phyloP scores from a whole-genome alignment of 2,329 filamentous ascomycete species.

The Aphanoascus verrucosus region DNA sequence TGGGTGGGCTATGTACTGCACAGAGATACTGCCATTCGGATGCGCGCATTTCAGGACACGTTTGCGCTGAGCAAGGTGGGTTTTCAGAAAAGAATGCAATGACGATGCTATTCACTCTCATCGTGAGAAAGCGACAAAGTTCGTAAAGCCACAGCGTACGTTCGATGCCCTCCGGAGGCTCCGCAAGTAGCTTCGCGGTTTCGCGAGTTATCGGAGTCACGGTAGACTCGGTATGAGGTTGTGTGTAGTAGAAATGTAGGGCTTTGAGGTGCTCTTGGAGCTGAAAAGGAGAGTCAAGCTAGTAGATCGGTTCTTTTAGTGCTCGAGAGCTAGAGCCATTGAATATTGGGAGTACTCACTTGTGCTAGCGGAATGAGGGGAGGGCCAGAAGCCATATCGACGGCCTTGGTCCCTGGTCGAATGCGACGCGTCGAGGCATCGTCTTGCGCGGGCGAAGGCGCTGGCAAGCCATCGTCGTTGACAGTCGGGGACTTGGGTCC shows the following conservation, averaged over 20 bases:
- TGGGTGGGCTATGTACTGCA: constrained; percentile 91
- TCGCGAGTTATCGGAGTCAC: constrained; percentile 63
- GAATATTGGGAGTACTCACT: constrained; percentile 38
- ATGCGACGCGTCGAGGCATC: constrained; percentile 72
- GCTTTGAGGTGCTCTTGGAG: constrained; percentile 94
- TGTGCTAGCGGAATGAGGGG: constrained; percentile 76
- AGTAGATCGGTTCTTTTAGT: constrained; percentile 16
- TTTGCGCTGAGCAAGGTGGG: constrained; percentile 76
- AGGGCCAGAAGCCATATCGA: constrained; percentile 84
- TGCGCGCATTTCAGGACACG: constrained; percentile 96
- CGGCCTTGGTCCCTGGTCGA: constrained; percentile 81
- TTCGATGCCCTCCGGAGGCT: constrained; percentile 71
- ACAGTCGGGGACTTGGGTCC: constrained; percentile 64
- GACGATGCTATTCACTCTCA: constrained; percentile 86
- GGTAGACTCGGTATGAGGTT: constrained; percentile 46
- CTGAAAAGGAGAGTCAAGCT: constrained; percentile 96
- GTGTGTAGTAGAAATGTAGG: constrained; percentile 72
- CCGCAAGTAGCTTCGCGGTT: constrained; percentile 64
- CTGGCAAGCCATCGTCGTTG: constrained; percentile 48
- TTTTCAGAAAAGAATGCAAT: constrained; percentile 85
- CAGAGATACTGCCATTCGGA: constrained; percentile 99
- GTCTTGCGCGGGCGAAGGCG: constrained; percentile 52
- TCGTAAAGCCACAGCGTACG: constrained; percentile 93
- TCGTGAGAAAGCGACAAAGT: constrained; percentile 87
- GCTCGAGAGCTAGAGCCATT: neutral